Evolutionary conservation across 169 alveolate genomes (phyloP).

Genomic region (Eimeria maxima): DNA sequence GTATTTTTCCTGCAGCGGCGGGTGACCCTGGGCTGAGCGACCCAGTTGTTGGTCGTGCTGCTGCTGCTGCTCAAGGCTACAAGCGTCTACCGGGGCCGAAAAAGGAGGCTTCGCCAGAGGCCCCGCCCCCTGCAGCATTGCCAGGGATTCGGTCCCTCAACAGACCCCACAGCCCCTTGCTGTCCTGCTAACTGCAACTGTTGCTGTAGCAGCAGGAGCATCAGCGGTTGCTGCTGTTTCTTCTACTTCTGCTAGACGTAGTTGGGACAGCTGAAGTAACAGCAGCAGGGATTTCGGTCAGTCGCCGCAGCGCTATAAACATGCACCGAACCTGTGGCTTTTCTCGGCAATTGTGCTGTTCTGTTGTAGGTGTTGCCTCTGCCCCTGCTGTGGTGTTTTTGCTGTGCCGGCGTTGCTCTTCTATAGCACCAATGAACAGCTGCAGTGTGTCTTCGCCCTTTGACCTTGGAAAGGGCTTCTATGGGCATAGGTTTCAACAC

Average conservation of each 20-base stretch:
- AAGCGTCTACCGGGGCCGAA: not conserved
- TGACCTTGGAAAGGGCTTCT: not conserved
- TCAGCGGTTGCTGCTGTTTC: not conserved
- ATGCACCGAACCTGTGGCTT: no score
- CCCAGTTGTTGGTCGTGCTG: slow-evolving; percentile 10
- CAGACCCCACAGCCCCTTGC: slow-evolving; percentile 1
- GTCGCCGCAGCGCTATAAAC: no score
- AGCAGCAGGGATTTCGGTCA: not conserved
- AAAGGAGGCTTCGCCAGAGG: slow-evolving; percentile 40
- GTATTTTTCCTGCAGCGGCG: not conserved
- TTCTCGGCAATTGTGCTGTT: no score
- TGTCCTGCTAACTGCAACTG: not conserved
- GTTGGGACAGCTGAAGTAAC: not conserved
- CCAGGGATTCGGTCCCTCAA: not conserved
- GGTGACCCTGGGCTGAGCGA: not conserved
- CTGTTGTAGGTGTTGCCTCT: not conserved
- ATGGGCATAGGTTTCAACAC: not conserved
- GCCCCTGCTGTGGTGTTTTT: not conserved
- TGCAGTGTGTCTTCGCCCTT: not conserved
- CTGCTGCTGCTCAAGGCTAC: slow-evolving; percentile 33
- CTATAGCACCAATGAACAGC: not conserved
- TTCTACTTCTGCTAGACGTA: not conserved
- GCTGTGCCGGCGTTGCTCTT: not conserved
- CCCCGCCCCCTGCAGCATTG: slow-evolving; percentile 57
- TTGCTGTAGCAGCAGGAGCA: slow-evolving; percentile 5